Conservation (phyloP, 495 filamentous ascomycete genomes). For the Stereocaulon alpinum region DNA sequence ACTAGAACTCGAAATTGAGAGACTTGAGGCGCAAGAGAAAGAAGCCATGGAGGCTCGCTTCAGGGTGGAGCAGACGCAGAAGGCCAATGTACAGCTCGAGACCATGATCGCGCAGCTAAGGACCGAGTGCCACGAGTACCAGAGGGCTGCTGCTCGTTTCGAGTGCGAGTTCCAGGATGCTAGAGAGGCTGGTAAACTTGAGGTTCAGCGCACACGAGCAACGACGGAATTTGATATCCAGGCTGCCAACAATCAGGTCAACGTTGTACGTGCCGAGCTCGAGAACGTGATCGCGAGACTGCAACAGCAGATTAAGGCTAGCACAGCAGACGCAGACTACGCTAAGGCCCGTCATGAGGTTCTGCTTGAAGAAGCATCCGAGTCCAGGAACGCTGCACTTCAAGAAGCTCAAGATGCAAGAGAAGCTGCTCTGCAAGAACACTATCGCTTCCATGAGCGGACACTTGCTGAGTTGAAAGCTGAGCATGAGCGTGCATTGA, state of each 20-base stretch:
- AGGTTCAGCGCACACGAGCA: conserved; percentile 66
- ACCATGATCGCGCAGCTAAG: conserved; percentile 52
- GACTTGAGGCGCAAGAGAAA: conserved; percentile 64
- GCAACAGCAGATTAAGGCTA: conserved; percentile 58
- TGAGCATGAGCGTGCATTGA: conserved; percentile 63
- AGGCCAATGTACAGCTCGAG: conserved; percentile 51
- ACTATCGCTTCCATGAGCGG: conserved; percentile 59
- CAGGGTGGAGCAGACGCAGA: conserved; percentile 42
- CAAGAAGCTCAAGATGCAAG: conserved; percentile 48
- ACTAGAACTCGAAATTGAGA: conserved; percentile 67
- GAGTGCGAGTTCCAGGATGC: conserved; percentile 78
- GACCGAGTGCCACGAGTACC: conserved; percentile 56
- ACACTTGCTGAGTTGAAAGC: conserved; percentile 50
- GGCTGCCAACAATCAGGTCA: conserved; percentile 69
- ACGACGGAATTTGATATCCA: conserved; percentile 75
- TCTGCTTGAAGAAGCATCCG: conserved; percentile 63
- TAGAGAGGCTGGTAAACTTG: conserved; percentile 59
- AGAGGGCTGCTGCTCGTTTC: conserved; percentile 50
- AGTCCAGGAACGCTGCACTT: conserved; percentile 41
- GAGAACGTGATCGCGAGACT: conserved; percentile 61
- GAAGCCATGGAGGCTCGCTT: conserved; percentile 51
- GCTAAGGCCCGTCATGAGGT: conserved; percentile 62
- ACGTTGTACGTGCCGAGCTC: conserved; percentile 64
- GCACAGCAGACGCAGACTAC: conserved; percentile 62
- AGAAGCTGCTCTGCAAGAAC: conserved; percentile 55